phyloP scores from a whole-genome alignment of 2,329 filamentous ascomycete genomes.

The Colletotrichum godetiae region DNA sequence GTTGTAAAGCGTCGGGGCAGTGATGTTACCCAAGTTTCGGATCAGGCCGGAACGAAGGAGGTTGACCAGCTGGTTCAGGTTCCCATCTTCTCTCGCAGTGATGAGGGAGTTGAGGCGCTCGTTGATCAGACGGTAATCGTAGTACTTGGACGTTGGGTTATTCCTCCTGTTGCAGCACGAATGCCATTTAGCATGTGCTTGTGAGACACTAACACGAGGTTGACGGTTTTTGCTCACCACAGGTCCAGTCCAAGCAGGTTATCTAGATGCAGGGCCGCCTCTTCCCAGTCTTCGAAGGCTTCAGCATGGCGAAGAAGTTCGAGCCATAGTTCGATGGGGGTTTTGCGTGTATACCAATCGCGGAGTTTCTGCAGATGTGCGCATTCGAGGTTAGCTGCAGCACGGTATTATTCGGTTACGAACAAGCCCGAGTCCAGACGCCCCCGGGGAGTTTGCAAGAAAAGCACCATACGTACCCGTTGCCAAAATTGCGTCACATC shows the following conservation, averaged over 20 bases:
- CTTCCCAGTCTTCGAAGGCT: constrained; percentile 87
- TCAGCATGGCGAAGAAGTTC: constrained; percentile 73
- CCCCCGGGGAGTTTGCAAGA: not conserved
- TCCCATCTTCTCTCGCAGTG: constrained; percentile 74
- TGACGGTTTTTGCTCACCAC: constrained; percentile 64
- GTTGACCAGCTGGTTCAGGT: constrained; percentile 81
- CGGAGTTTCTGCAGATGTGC: constrained; percentile 68
- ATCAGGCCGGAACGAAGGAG: constrained; percentile 83
- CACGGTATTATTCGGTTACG: not conserved
- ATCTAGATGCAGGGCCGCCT: constrained; percentile 85
- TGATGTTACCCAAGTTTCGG: constrained; percentile 92
- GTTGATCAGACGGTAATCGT: constrained; percentile 87
- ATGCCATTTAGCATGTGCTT: constrained; percentile 31
- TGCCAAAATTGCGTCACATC: constrained; percentile 74
- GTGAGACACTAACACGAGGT: constrained; percentile 12
- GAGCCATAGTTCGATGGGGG: constrained; percentile 72
- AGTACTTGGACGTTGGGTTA: constrained; percentile 82
- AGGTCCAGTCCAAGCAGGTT: constrained; percentile 82
- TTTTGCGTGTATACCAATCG: constrained; percentile 75
- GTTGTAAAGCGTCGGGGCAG: constrained; percentile 83
- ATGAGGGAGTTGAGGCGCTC: constrained; percentile 79
- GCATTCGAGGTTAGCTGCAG: constrained; percentile 17
- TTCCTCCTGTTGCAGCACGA: constrained; percentile 72
- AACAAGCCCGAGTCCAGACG: not conserved
- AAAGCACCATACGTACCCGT: constrained; percentile 55